phyloP scores from a whole-genome alignment of 129 eudicot genomes.

The Silybum marianum region DNA sequence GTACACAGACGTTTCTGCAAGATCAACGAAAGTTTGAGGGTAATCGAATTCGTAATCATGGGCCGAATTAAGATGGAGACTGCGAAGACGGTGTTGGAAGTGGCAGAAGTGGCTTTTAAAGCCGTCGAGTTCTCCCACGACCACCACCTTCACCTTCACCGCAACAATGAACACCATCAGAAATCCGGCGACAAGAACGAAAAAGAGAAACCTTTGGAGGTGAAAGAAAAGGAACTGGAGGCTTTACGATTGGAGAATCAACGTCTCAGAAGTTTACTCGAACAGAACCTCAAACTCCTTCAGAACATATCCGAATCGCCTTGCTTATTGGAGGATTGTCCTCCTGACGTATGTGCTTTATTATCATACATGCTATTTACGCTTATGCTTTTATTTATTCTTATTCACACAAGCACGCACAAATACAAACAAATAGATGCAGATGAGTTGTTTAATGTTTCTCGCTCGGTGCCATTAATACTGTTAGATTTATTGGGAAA shows the following conservation, averaged over 20 bases:
- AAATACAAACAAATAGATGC: conserved; percentile 6
- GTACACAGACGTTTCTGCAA: not conserved
- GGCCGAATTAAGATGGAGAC: conserved; percentile 47
- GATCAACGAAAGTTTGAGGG: not conserved
- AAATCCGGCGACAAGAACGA: conserved; percentile 19
- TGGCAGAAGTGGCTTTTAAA: conserved; percentile 80
- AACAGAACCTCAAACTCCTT: conserved; percentile 72
- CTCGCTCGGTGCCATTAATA: not conserved
- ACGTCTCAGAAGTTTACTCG: conserved; percentile 62
- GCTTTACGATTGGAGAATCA: conserved; percentile 61
- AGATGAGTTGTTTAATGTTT: not conserved
- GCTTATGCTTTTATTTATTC: not conserved
- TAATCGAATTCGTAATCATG: conserved; percentile 15
- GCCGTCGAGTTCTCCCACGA: conserved; percentile 72
- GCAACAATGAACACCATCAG: conserved; percentile 20
- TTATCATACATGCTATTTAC: not conserved
- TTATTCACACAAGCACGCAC: not conserved
- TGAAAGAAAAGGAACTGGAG: conserved; percentile 42
- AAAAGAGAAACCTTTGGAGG: conserved; percentile 28
- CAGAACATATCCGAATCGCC: conserved; percentile 66
- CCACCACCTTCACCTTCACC: conserved; percentile 39
- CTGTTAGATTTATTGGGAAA: not conserved
- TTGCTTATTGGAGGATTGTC: conserved; percentile 62
- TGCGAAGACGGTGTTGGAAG: conserved; percentile 89
- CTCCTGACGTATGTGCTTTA: conserved; percentile 64